Evolutionary conservation across 1,139 yeast species (phyloP), one percentile per base, ranked within the genome.

Genomic region (Diutina sp.): DNA sequence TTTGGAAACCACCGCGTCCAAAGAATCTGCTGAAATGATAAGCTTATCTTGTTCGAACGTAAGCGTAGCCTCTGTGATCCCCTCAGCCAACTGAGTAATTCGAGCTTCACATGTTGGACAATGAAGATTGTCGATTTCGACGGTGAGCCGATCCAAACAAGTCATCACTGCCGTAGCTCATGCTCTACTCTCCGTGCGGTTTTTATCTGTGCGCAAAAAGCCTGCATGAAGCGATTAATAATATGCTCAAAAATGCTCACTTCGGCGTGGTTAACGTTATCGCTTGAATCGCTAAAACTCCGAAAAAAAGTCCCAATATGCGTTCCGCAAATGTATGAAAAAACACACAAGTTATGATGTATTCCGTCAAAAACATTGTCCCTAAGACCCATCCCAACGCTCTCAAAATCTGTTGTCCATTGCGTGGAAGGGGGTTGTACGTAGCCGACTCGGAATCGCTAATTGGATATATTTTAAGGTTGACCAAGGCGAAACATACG

Each of bases 291-390:
- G 21, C 28, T 3, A 18, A 16, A n/a, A 58, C 60, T 29, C 56
- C 32, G 66, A 57, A 67, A 0, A 67, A 11, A 12, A 82, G 64
- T 0, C 90, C 90, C 2, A 76, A 65, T 0, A 80, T 55, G 60
- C 83, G 82, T 64, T 85, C 91, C 2, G 68, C 47, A 1, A 77
- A 56, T 0, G 89, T 83, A 64, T 85, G 91, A 65, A 81, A 85
- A 61, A 84, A 85, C 0, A 81, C 61, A 3, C 86, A 73, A 0
- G 91, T 85, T 6, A 84, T 69, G 7, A 70, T 56, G 55, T 75
- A 74, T 64, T 82, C 70, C n/a, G 67, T 18, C 58, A 46, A 68
- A 67, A 86, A 85, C 81, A 11, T 74, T 61, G 1, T 59, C 35
- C 16, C 76, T 58, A 59, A 35, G 2, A 16, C 51, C 58, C 58